phyloP scores from a whole-genome alignment of 2,329 filamentous ascomycete genomes.

The Cercospora nicotianae region DNA sequence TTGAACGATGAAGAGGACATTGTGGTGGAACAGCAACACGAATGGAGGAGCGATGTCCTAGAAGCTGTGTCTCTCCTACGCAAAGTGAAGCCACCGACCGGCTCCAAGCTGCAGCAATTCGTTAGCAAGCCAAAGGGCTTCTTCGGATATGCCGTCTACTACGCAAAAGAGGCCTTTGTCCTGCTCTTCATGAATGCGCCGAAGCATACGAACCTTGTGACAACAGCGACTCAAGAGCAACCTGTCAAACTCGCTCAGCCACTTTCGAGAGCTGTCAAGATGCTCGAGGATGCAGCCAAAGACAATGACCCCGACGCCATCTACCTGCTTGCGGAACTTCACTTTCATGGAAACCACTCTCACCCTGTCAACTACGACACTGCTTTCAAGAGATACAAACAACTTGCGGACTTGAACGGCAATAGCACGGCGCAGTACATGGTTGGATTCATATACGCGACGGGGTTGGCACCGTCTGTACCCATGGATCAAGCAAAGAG shows the following conservation, averaged over 20 bases:
- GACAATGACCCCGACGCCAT: slow-evolving; percentile 74
- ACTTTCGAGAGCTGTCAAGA: slow-evolving; percentile 58
- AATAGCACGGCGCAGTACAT: slow-evolving; percentile 95
- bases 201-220: slow-evolving; percentile 45
- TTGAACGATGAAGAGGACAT: slow-evolving; percentile 13
- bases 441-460: slow-evolving; percentile 93
- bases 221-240: slow-evolving; percentile 39
- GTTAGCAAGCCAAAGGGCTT: slow-evolving; percentile 57
- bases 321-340: slow-evolving; percentile 87
- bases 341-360: slow-evolving; percentile 93
- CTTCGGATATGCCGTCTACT: slow-evolving; percentile 58
- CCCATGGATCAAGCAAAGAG: slow-evolving; percentile 86
- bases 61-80: slow-evolving; percentile 45
- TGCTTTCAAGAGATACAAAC: slow-evolving; percentile 78
- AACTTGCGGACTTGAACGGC: slow-evolving; percentile 72
- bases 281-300: slow-evolving; percentile 59
- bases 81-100: slow-evolving; percentile 44
- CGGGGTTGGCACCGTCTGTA: slow-evolving; percentile 79
- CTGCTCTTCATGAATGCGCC: slow-evolving; percentile 66
- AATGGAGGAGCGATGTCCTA: slow-evolving; percentile 29
- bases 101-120: slow-evolving; percentile 44
- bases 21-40: slow-evolving; percentile 10
- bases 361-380: slow-evolving; percentile 77
- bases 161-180: slow-evolving; percentile 62
- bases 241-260: slow-evolving; percentile 51